phyloP scores from a whole-genome alignment of 148 eudicot genomes.

The Euryodendron excelsum region DNA sequence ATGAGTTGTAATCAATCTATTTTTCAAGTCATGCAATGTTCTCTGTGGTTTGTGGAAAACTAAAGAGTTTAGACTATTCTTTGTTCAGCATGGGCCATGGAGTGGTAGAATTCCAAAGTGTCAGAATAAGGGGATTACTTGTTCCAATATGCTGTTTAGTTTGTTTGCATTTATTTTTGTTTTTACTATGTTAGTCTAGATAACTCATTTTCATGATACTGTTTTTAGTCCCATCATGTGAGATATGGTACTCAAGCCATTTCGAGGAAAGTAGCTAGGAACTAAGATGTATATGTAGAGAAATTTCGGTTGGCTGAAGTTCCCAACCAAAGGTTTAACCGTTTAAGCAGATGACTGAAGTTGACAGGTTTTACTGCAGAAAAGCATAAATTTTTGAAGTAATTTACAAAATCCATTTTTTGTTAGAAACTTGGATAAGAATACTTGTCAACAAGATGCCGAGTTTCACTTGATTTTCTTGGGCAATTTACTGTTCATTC shows the following conservation, averaged over 20 bases:
- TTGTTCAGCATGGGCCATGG: neutral
- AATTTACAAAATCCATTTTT: neutral
- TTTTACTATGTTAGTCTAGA: neutral
- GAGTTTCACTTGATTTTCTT: neutral
- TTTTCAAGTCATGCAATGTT: neutral
- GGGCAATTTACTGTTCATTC: neutral
- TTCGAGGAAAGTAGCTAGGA: neutral
- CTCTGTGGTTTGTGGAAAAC: neutral
- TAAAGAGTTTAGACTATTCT: neutral
- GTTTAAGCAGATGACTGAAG: too few species aligned
- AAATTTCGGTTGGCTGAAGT: neutral
- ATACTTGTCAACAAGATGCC: neutral
- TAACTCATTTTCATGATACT: neutral
- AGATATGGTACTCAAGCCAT: neutral
- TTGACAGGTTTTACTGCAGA: too few species aligned
- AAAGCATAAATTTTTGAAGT: neutral
- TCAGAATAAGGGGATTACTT: too few species aligned
- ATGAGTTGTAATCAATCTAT: neutral
- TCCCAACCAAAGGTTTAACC: too few species aligned
- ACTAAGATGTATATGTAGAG: neutral
- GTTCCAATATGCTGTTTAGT: too few species aligned
- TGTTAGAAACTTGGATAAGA: neutral
- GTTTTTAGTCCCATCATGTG: neutral
- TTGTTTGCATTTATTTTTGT: too few species aligned
- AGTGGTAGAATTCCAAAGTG: too few species aligned